These are phyloP conservation scores for Escovopsis weberi DNA, from an alignment of 2,329 filamentous ascomycete genomes.

Conservation along the genomic window DNA sequence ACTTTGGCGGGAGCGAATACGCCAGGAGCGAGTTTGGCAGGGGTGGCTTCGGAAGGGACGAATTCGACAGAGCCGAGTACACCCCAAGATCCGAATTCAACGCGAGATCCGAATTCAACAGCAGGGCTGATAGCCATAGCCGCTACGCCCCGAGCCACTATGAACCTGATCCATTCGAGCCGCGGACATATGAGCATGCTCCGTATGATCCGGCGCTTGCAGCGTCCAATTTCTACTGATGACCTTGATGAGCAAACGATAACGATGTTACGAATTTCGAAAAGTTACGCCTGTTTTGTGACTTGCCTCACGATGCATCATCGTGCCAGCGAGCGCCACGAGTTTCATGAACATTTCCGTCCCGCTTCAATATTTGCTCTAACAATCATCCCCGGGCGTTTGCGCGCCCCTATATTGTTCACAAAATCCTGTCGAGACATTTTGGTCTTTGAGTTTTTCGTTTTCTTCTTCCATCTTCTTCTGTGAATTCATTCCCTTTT, in stretches of 20 bases:
- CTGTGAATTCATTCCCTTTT: background rate
- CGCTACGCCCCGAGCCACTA: conserved; percentile 9
- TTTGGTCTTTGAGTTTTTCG: background rate
- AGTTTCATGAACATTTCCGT: background rate
- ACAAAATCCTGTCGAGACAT: background rate
- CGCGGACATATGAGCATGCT: conserved; percentile 6
- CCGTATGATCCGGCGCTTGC: conserved; percentile 17
- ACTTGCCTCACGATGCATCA: conserved; percentile 3
- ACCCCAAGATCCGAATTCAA: no score
- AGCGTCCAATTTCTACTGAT: conserved; percentile 17
- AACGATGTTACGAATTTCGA: conserved; percentile 8
- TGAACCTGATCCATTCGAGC: conserved; percentile 4
- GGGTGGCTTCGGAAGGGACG: no score
- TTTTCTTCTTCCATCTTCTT: background rate
- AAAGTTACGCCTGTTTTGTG: conserved; percentile 8
- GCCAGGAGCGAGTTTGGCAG: no score
- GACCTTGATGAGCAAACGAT: conserved; percentile 15
- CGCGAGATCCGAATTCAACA: conserved; percentile 1
- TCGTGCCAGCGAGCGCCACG: conserved; percentile 8
- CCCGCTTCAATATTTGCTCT: no score
- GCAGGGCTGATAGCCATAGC: conserved; percentile 15
- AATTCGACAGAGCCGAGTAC: no score
- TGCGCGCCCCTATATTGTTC: no score
- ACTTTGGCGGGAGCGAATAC: no score
- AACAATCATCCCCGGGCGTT: no score